phyloP scores from a whole-genome alignment of 495 filamentous ascomycete species.

The Penicillium steckii region DNA sequence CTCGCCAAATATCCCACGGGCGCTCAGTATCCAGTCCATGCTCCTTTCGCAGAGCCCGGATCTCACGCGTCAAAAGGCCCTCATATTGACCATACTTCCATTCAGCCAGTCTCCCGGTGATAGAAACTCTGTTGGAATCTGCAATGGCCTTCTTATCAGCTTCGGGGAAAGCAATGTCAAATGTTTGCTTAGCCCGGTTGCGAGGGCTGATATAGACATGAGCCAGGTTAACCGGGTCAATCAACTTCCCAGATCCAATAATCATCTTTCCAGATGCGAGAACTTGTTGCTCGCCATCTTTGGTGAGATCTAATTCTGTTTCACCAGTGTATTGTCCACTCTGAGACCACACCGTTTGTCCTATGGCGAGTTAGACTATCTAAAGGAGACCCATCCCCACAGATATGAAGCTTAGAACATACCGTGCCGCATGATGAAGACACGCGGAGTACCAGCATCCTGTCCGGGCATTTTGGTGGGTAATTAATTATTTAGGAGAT shows the following conservation, averaged over 20 bases:
- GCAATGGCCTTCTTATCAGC: slow-evolving; percentile 25
- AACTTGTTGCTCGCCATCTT: slow-evolving; percentile 71
- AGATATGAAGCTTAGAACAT: not conserved
- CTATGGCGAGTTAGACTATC: slow-evolving; percentile 20
- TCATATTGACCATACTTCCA: slow-evolving; percentile 93
- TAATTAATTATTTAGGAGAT: not conserved
- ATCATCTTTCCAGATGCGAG: slow-evolving; percentile 65
- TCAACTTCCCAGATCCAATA: slow-evolving; percentile 71
- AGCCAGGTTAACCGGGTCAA: slow-evolving; percentile 70
- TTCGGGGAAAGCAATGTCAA: slow-evolving; percentile 63
- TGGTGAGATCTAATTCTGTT: slow-evolving; percentile 79
- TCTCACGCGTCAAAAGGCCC: slow-evolving; percentile 67
- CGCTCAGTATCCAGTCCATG: slow-evolving; percentile 55
- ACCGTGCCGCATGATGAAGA: slow-evolving; percentile 42
- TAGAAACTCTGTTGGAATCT: slow-evolving; percentile 43
- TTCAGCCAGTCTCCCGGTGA: slow-evolving; percentile 69
- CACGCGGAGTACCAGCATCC: slow-evolving; percentile 42
- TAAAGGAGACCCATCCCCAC: not conserved
- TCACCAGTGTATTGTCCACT: slow-evolving; percentile 80
- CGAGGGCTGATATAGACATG: slow-evolving; percentile 82
- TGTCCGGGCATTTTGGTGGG: slow-evolving; percentile 39
- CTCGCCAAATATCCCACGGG: slow-evolving; percentile 78
- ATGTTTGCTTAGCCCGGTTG: slow-evolving; percentile 70
- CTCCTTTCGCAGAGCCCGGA: slow-evolving; percentile 56
- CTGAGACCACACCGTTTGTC: slow-evolving; percentile 87